phyloP scores from a whole-genome alignment of 805 yeast species.

The Starmera caribaea region DNA sequence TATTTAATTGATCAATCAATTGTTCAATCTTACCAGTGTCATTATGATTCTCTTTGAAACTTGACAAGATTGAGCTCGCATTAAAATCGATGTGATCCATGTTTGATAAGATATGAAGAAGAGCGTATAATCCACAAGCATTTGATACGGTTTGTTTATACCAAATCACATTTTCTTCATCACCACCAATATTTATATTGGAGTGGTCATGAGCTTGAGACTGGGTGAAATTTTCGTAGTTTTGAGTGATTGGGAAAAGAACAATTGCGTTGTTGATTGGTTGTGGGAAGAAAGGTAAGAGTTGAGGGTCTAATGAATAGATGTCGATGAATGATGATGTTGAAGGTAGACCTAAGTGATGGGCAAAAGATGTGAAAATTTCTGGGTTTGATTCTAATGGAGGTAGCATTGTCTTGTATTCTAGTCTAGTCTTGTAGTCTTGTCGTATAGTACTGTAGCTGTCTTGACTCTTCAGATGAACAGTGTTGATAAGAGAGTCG shows the following conservation, averaged over 20 bases:
- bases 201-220: too few species aligned
- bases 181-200: constrained; percentile 6
- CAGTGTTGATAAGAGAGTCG: too few species aligned
- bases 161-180: constrained; percentile 45
- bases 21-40: constrained; percentile 18
- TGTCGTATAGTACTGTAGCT: too few species aligned
- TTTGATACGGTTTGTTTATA: constrained; percentile 75
- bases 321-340: constrained; percentile 65
- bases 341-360: constrained; percentile 55
- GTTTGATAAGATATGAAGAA: constrained; percentile 53
- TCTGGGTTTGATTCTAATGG: constrained; percentile 91
- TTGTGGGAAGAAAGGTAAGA: constrained; percentile 70
- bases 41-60: constrained; percentile 9
- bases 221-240: constrained; percentile 48
- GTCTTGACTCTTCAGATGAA: too few species aligned
- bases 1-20: constrained; percentile 38
- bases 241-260: constrained; percentile 67
- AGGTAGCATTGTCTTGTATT: constrained; percentile 31
- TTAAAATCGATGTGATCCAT: constrained; percentile 20
- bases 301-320: constrained; percentile 75
- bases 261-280: constrained; percentile 72
- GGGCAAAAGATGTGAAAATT: constrained; percentile 63
- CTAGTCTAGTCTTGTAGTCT: too few species aligned
- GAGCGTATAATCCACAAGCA: constrained; percentile 89
- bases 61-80: constrained; percentile 6